Evolutionary conservation across 1,139 yeast species (phyloP).

Genomic region (Taphrina populina): DNA sequence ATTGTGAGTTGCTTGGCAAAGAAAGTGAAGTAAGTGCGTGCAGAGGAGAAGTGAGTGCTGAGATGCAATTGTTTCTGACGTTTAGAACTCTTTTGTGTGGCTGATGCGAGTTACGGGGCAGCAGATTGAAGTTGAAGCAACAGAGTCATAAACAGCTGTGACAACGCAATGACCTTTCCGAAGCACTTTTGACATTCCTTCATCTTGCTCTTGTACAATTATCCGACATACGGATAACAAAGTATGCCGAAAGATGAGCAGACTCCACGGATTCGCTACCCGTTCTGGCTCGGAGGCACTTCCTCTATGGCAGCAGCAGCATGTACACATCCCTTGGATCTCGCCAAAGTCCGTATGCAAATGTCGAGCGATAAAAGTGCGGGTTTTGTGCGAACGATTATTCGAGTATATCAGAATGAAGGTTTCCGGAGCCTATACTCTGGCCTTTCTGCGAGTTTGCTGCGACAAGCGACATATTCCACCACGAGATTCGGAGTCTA

Average conservation of each 20-base stretch:
- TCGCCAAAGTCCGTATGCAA: conserved; percentile 81
- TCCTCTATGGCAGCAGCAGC: conserved; percentile 50
- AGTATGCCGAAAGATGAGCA: not conserved
- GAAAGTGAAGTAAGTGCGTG: too few species aligned
- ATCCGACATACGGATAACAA: too few species aligned
- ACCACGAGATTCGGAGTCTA: conserved; percentile 82
- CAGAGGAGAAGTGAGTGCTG: too few species aligned
- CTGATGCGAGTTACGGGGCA: too few species aligned
- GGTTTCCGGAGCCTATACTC: conserved; percentile 66
- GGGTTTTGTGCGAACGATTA: conserved; percentile 60
- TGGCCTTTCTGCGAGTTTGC: conserved; percentile 75
- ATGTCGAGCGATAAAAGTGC: conserved; percentile 67
- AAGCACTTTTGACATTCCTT: too few species aligned
- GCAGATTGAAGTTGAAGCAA: too few species aligned
- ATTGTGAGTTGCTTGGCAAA: too few species aligned
- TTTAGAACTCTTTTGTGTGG: too few species aligned
- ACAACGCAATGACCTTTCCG: too few species aligned
- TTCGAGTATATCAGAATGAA: conserved; percentile 60
- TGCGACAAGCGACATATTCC: conserved; percentile 86
- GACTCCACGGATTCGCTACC: not conserved
- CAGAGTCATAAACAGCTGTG: too few species aligned
- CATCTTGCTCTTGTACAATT: not conserved
- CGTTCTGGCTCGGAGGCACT: conserved; percentile 37
- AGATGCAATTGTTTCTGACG: too few species aligned
- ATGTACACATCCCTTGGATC: conserved; percentile 65